Evolutionary conservation across 805 yeast genomes (phyloP).

Genomic region (Candida germanica): DNA sequence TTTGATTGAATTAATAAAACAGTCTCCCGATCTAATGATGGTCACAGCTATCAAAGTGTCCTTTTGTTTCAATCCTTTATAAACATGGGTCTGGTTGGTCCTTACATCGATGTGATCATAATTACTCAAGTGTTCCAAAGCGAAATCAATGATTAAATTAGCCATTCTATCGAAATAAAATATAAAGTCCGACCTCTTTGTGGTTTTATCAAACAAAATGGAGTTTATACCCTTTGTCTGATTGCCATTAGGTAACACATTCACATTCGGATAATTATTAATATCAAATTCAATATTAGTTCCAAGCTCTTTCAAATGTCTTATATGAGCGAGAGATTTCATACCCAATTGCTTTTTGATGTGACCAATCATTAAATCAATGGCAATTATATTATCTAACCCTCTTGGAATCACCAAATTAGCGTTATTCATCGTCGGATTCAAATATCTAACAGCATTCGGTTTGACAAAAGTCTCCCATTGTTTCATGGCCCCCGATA

Average conservation of each 20-base stretch:
- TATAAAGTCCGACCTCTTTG: conserved; percentile 72
- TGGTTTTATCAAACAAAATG: conserved; percentile 53
- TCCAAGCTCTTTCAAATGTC: conserved; percentile 59
- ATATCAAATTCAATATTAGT: conserved; percentile 31
- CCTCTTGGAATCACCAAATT: conserved; percentile 92
- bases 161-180: conserved; percentile 87
- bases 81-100: conserved; percentile 14
- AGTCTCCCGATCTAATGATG: conserved; percentile 88
- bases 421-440: conserved; percentile 74
- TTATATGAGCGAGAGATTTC: conserved; percentile 68
- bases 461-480: conserved; percentile 94
- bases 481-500: conserved; percentile 77
- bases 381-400: conserved; percentile 76
- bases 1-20: conserved; percentile 77
- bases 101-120: conserved; percentile 33
- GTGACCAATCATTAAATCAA: conserved; percentile 74
- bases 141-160: conserved; percentile 61
- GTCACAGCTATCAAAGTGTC: conserved; percentile 68
- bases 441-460: conserved; percentile 71
- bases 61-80: conserved; percentile 40
- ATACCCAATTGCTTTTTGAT: conserved; percentile 64
- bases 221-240: conserved; percentile 75
- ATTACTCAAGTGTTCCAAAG: conserved; percentile 53
- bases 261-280: conserved; percentile 26
- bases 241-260: conserved; percentile 47